Base-by-base conservation (phyloP, 2,329 filamentous ascomycete species). In the Colletotrichum caudatum region DNA sequence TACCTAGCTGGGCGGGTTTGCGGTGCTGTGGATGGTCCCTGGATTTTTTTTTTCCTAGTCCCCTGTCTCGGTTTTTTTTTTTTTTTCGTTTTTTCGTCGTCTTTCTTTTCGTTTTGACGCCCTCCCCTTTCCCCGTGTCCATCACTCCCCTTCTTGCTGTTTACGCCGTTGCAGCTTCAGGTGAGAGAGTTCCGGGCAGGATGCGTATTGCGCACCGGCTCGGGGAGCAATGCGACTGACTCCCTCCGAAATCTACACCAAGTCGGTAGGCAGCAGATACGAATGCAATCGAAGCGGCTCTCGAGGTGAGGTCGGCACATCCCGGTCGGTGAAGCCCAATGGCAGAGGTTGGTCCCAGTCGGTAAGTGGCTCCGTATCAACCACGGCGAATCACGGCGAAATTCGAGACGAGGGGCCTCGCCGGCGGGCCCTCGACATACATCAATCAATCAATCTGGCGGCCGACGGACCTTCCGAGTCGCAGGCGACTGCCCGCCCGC, bases 21-120 rank as follows among this genome's bases (percentile, higher is more conserved):
- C 64, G 65, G 59, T 64, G 58, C 33, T 62, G 69, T 53, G 54
- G 46, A 68, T 71, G 69, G 65, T 69, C 69, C 69, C 69, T 71
- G 69, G 18, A 69, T 54, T 71, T 50, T 12, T 54, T 71, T 50
- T 12, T 9, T 6, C 16, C 29, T 14, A 33, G 33, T n/a, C 18
- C 44, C 51, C 26, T 46, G 26, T 54, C 37, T 46, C 44, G 9
- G 9, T 20, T 16, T 6, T 16, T 18, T 20, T 44, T 41, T 18
- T 41, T 18, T 1, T 7, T 48, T 20, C 9, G n/a, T n/a, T 20
- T 18, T 37, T 20, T 53, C 4, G 26, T 11, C 56, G 14, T 51
- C 33, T 41, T 61, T 18, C 18, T 29, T 39, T 44, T 18, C 44
- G 44, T 18, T n/a, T 46, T 46, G 44, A 48, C 20, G 23, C 5